Conservation (phyloP, 257 asterid genomes). For the Solanum peruvianum region DNA sequence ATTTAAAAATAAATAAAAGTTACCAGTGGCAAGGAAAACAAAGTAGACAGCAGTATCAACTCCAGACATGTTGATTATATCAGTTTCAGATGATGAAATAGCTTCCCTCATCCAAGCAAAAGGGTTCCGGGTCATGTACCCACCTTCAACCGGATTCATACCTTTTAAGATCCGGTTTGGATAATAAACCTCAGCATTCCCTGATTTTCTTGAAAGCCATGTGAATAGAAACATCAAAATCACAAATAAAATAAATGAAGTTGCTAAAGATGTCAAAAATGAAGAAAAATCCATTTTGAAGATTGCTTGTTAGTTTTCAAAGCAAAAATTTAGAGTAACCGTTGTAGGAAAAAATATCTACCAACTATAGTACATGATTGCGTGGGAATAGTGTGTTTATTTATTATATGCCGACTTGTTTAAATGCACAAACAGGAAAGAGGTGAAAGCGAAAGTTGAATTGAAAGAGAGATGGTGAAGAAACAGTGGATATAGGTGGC, state of each 20-base stretch:
- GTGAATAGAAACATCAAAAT: constrained; percentile 60
- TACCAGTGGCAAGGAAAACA: constrained; percentile 80
- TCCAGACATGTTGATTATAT: constrained; percentile 64
- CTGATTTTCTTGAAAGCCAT: constrained; percentile 63
- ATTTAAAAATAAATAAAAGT: background rate
- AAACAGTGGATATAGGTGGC: background rate
- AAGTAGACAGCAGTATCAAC: constrained; percentile 96
- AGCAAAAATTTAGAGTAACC: background rate
- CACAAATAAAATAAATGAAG: constrained; percentile 60
- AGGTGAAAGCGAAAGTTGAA: background rate
- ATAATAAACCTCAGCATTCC: constrained; percentile 55
- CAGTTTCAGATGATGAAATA: constrained; percentile 62
- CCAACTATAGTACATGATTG: background rate
- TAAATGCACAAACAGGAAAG: background rate
- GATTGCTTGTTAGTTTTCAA: background rate
- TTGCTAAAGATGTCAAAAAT: constrained; percentile 74
- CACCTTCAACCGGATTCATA: constrained; percentile 62
- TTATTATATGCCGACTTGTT: background rate
- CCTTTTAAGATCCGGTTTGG: constrained; percentile 77
- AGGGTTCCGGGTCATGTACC: constrained; percentile 53
- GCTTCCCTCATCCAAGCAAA: constrained; percentile 87
- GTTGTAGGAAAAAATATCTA: background rate
- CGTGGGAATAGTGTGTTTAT: background rate
- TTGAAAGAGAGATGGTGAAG: background rate
- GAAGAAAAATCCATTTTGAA: constrained; percentile 60